Conservation (phyloP, 768 basidiomycete species). For the Boletellus sp. region DNA sequence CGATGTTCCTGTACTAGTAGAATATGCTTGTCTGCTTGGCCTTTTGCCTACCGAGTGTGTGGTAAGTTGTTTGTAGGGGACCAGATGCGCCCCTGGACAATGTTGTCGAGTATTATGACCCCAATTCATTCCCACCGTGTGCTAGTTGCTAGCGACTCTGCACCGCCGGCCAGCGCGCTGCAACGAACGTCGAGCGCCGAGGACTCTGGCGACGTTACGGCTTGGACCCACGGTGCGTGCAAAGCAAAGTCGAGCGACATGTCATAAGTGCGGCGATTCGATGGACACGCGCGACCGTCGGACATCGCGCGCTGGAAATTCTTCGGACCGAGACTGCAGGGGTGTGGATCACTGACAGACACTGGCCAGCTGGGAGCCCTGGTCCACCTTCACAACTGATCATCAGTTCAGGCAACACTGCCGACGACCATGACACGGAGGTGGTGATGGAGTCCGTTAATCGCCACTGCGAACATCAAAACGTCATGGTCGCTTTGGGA, state of each 20-base stretch:
- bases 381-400: too few relatives aligned
- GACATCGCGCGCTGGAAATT: not conserved
- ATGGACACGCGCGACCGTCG: not conserved
- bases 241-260: not conserved
- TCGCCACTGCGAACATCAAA: constrained; percentile 11
- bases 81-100: not conserved
- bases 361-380: too few relatives aligned
- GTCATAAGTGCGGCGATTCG: constrained; percentile 4
- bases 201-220: too few relatives aligned
- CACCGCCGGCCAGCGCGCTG: too few relatives aligned
- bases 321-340: not conserved
- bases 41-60: not conserved
- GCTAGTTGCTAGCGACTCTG: too few relatives aligned
- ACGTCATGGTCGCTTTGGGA: constrained; percentile 15
- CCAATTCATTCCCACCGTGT: too few relatives aligned
- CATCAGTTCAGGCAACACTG: not conserved
- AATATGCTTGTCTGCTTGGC: not conserved
- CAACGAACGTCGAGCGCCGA: too few relatives aligned
- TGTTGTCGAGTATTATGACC: not conserved
- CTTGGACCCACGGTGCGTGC: not conserved
- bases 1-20: constrained; percentile 12
- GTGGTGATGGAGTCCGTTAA: not conserved
- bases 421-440: constrained; percentile 5
- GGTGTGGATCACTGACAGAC: too few relatives aligned
- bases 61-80: too few relatives aligned